Conservation (phyloP, 176 grass and related monocot genomes). For the Avena sativa region DNA sequence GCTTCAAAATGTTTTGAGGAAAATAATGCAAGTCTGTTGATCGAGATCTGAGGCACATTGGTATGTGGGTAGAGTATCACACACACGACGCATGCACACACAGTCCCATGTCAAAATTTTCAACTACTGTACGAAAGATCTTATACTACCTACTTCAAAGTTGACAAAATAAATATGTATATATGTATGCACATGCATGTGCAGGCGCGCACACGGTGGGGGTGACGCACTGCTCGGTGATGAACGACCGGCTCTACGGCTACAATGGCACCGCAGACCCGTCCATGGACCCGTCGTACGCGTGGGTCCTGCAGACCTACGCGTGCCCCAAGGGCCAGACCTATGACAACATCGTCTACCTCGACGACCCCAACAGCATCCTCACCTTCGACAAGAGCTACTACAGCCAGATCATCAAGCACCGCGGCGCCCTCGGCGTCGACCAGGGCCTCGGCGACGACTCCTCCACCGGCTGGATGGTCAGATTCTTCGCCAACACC, state of each 20-base stretch:
- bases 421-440: conserved; percentile 61
- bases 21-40: not conserved
- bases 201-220: conserved; percentile 83
- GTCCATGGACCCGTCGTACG: conserved; percentile 52
- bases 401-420: conserved; percentile 60
- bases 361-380: conserved; percentile 68
- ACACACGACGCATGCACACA: not conserved
- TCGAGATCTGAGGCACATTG: conserved; percentile 40
- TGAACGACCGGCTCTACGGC: conserved; percentile 63
- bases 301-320: conserved; percentile 44
- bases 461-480: conserved; percentile 53
- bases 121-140: conserved; percentile 15
- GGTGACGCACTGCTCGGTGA: conserved; percentile 79
- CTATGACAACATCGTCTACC: conserved; percentile 62
- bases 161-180: not conserved
- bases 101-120: not conserved
- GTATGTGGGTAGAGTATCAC: not conserved
- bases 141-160: not conserved
- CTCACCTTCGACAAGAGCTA: conserved; percentile 65
- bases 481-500: conserved; percentile 41
- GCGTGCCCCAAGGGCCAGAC: conserved; percentile 42
- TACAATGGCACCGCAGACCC: conserved; percentile 71
- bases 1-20: not conserved
- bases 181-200: not conserved
- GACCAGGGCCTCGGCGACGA: conserved; percentile 64